These are phyloP conservation scores for Yamagishiella unicocca DNA, from an alignment of 139 green algal genomes.

Conservation along the genomic window DNA sequence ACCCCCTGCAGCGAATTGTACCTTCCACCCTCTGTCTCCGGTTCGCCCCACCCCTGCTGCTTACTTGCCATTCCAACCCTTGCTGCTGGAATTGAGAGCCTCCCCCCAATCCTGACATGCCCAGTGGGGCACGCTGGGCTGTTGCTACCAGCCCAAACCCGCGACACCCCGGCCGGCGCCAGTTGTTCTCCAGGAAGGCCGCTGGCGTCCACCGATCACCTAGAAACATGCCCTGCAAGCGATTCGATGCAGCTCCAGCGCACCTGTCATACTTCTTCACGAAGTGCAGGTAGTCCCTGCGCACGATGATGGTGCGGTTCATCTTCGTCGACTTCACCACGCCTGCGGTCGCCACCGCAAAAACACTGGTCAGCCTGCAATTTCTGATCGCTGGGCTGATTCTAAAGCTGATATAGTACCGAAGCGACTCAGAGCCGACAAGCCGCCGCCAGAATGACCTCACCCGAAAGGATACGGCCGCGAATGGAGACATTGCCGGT, in stretches of 20 bases:
- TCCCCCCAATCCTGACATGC: no score
- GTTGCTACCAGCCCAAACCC: no score
- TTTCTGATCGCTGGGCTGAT: neutral
- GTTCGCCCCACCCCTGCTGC: no score
- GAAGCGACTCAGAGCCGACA: neutral
- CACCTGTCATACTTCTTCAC: constrained; percentile 97
- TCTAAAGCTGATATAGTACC: neutral
- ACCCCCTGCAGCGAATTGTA: no score
- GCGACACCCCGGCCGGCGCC: no score
- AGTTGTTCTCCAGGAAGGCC: no score
- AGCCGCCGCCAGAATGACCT: constrained; percentile 7
- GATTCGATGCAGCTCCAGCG: neutral
- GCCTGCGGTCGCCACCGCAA: constrained; percentile 59
- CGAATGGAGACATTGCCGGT: constrained; percentile 98
- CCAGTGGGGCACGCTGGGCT: no score
- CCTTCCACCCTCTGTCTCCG: no score
- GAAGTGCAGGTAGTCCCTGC: constrained; percentile 98
- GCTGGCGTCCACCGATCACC: no score
- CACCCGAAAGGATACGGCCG: constrained; percentile 95
- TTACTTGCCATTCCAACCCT: no score
- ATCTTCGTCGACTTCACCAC: constrained; percentile 98
- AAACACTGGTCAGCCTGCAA: neutral
- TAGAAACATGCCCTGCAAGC: no score
- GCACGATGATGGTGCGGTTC: constrained; percentile 96
- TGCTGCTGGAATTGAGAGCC: no score